These are phyloP conservation scores for Tulasnella sp. DNA, from an alignment of 768 basidiomycete genomes.

Conservation along the genomic window DNA sequence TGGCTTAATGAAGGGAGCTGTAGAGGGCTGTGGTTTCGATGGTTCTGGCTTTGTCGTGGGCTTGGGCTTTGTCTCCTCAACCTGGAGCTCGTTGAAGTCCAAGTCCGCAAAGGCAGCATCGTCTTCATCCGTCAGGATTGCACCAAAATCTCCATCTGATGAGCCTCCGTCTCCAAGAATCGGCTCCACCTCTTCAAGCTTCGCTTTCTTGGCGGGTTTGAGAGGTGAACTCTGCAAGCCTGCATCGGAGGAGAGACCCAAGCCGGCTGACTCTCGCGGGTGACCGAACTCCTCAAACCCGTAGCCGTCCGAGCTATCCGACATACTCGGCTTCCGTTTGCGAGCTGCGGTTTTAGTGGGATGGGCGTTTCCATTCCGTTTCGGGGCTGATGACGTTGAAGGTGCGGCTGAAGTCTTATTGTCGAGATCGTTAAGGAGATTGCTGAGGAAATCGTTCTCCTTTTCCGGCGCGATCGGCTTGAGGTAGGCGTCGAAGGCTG, in stretches of 20 bases:
- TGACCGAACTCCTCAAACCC: not conserved
- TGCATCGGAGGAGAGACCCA: not conserved
- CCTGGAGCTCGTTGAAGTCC: conserved; percentile 19
- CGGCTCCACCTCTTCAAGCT: not conserved
- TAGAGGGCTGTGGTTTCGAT: conserved; percentile 61
- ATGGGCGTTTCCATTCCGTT: not conserved
- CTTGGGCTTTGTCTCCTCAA: conserved; percentile 17
- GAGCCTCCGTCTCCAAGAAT: not conserved
- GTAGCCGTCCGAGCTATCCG: not conserved
- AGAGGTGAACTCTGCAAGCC: not conserved
- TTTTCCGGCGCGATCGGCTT: conserved; percentile 62
- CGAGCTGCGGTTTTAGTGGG: not conserved
- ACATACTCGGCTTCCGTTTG: not conserved
- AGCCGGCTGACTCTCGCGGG: not conserved
- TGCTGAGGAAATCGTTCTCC: conserved; percentile 84
- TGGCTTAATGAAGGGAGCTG: conserved; percentile 27
- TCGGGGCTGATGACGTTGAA: not conserved
- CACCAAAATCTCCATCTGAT: conserved; percentile 3
- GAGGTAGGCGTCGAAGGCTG: conserved; percentile 46
- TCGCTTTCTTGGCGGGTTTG: not conserved
- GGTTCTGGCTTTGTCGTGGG: conserved; percentile 40
- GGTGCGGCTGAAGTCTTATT: conserved; percentile 15
- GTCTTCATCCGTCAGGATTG: not conserved
- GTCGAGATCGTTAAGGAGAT: conserved; percentile 64
- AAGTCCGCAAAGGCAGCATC: conserved; percentile 19